phyloP scores from a whole-genome alignment of 148 eudicot species.

The Talinum fruticosum region DNA sequence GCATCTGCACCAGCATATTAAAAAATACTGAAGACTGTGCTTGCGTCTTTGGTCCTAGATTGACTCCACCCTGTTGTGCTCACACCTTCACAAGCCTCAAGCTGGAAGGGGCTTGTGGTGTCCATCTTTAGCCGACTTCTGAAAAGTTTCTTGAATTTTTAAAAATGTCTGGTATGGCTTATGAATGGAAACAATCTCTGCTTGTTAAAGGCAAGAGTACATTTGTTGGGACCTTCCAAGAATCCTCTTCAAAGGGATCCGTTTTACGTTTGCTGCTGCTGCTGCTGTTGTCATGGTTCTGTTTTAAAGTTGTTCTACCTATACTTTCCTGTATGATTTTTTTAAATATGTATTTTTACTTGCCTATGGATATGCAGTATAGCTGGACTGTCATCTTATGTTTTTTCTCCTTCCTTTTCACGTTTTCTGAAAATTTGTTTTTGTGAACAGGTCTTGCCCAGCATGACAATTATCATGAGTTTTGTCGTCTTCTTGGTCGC shows the following conservation, averaged over 20 bases:
- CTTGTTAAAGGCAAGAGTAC: not conserved
- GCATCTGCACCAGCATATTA: not conserved
- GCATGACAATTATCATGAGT: conserved; percentile 91
- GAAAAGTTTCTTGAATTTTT: not conserved
- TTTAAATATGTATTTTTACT: no score
- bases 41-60: not conserved
- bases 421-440: not conserved
- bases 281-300: no score
- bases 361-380: not conserved
- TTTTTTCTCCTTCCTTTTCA: not conserved
- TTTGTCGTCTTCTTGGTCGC: conserved; percentile 91
- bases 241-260: not conserved
- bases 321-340: not conserved
- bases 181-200: not conserved
- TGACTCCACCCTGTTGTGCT: not conserved
- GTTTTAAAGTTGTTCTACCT: not conserved
- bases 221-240: not conserved
- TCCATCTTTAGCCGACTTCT: not conserved
- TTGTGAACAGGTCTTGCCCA: conserved; percentile 64
- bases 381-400: not conserved
- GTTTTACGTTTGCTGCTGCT: not conserved
- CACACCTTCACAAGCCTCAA: not conserved
- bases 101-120: not conserved
- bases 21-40: not conserved
- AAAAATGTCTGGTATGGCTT: not conserved